Evolutionary conservation across 345 rosid species (phyloP), one percentile per base, ranked within the genome.

Genomic region (Abelmoschus esculentus): DNA sequence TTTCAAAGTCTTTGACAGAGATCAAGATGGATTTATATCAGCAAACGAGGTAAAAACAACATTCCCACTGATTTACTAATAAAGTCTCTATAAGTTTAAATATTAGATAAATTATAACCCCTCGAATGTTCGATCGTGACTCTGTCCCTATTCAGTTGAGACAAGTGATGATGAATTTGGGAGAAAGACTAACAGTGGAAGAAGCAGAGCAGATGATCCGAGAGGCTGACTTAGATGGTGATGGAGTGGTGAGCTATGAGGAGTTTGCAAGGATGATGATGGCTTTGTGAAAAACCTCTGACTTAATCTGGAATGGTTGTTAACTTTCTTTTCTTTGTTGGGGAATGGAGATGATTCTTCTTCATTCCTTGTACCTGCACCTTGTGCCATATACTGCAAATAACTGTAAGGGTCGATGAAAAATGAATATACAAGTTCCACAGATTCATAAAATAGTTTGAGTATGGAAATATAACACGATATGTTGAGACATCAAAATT

Each of bases 171-270:
- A 86, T 88, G 67, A 83, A 87, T 64, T 17, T 92, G 88, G 98
- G 96, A 44, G 90, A 90, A 85, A 87, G 82, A 70, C 72, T 90
- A 50, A 83, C 86, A 2, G 77, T 72, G 26, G 92, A 83, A 67
- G 98, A 90, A 69, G 96, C 96, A 0, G 89, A 83, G 56, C 93
- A 83, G 70, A 92, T 92, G 98, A 85, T 92, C 10, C 71, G 80
- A 77, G 91, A 87, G 69, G 96, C 98, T 3, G 98, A 92, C 80
- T 70, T 80, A 9, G 98, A 92, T 67, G 96, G 91, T 9, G 96
- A 90, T 80, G 96, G 96, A 17, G 73, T 79, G 0, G 91, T 92
- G 57, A 83, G 88, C 75, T 82, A 74, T 57, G 86, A 83, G 7
- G 96, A 92, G 69, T 90, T 92, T 77, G 78, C 77, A 5, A 86